phyloP scores from a whole-genome alignment of 192 early-diverging fungal genomes.

The Entomortierella beljakovae region DNA sequence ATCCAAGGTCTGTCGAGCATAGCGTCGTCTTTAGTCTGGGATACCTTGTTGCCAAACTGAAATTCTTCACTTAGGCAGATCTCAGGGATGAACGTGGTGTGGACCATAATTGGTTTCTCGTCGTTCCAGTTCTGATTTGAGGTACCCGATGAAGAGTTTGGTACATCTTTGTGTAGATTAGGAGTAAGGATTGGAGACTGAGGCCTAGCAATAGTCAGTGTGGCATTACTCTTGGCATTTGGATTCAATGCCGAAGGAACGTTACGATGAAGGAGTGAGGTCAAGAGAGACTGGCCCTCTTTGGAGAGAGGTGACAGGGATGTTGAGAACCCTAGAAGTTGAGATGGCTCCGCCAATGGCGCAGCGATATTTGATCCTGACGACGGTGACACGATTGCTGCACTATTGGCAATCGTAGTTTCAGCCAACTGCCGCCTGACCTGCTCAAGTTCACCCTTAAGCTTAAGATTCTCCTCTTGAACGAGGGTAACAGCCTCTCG shows the following conservation, averaged over 20 bases:
- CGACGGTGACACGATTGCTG: too few relatives aligned
- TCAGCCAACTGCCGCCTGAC: slow-evolving; percentile 31
- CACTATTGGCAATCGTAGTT: slow-evolving; percentile 8
- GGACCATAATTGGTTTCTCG: slow-evolving; percentile 53
- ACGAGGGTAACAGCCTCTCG: slow-evolving; percentile 51
- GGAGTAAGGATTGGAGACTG: slow-evolving; percentile 48
- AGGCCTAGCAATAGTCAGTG: slow-evolving; percentile 27
- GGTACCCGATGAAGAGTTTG: slow-evolving; percentile 43
- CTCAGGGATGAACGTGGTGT: slow-evolving; percentile 47
- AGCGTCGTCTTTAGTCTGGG: slow-evolving; percentile 10
- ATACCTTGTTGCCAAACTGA: slow-evolving; percentile 29
- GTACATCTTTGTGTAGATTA: slow-evolving; percentile 46
- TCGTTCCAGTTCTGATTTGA: slow-evolving; percentile 41
- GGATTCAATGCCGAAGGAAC: slow-evolving; percentile 23
- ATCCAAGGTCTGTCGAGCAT: slow-evolving; percentile 44
- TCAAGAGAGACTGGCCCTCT: slow-evolving; percentile 39
- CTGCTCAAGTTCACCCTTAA: slow-evolving; percentile 35
- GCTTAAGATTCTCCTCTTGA: slow-evolving; percentile 41
- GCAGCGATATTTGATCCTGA: background rate
- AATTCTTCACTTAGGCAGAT: slow-evolving; percentile 44
- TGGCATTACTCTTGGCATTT: slow-evolving; percentile 38
- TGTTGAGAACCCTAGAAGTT: background rate
- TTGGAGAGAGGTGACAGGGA: slow-evolving; percentile 31
- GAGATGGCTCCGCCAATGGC: slow-evolving; percentile 1
- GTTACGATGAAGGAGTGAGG: slow-evolving; percentile 46